Evolutionary conservation across 169 alveolate genomes (phyloP).

Genomic region (Plasmodium gonderi): DNA sequence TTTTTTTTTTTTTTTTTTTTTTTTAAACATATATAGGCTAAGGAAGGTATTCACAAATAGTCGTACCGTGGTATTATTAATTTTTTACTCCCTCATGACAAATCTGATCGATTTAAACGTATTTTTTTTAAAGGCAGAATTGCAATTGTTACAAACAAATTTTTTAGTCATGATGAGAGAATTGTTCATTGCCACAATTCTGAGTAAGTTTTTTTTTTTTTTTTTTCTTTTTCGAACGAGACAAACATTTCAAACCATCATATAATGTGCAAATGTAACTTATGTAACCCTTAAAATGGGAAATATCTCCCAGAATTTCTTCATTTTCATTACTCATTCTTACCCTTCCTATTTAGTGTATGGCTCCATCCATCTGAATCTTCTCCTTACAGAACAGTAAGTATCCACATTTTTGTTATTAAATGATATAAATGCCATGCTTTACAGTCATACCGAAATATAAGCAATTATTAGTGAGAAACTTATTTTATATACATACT

Average conservation of each 20-base stretch:
- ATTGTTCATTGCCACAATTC: neutral
- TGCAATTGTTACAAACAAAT: slow-evolving; percentile 8
- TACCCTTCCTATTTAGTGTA: neutral
- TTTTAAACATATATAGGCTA: slow-evolving; percentile 4
- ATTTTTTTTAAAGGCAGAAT: slow-evolving; percentile 52
- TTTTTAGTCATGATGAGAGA: neutral
- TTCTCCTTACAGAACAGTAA: neutral
- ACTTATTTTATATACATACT: too few relatives aligned
- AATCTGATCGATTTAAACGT: slow-evolving; percentile 24
- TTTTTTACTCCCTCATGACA: neutral
- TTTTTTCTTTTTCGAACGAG: neutral
- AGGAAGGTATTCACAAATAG: slow-evolving; percentile 30
- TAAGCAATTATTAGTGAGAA: too few relatives aligned
- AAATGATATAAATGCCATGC: neutral
- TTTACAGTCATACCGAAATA: too few relatives aligned
- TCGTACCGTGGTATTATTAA: neutral
- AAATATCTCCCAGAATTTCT: neutral
- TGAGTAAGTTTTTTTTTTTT: too few relatives aligned
- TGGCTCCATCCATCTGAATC: neutral
- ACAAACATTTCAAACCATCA: neutral
- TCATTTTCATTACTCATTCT: neutral
- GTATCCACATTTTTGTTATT: neutral
- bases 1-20: slow-evolving; percentile 18
- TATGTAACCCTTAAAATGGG: too few relatives aligned
- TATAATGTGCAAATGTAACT: neutral